phyloP scores from a whole-genome alignment of 305 asterid genomes.

The Solanum hybrid region DNA sequence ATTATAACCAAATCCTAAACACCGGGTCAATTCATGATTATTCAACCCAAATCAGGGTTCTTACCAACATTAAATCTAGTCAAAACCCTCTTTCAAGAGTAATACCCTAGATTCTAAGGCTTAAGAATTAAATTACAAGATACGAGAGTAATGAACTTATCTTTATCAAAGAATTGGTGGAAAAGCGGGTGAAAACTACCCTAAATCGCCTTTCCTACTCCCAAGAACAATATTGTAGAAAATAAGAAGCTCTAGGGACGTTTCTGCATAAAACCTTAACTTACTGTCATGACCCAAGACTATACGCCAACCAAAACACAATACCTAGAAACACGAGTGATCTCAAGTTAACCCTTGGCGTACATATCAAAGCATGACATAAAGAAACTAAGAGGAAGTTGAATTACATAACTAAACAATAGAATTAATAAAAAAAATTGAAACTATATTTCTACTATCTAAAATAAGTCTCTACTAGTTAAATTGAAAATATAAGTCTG shows the following conservation, averaged over 20 bases:
- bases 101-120: neutral
- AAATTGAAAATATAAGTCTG: no score
- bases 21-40: neutral
- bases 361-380: neutral
- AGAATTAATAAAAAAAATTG: no score
- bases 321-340: neutral
- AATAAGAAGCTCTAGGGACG: neutral
- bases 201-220: neutral
- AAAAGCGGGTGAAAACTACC: neutral
- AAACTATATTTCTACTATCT: no score
- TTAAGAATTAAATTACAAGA: neutral
- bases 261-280: neutral
- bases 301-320: fast-evolving
- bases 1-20: neutral
- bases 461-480: neutral
- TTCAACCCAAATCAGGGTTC: neutral
- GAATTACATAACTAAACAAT: neutral
- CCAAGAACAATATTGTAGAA: neutral
- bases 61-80: neutral
- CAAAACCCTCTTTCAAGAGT: neutral
- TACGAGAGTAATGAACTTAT: neutral
- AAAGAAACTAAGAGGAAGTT: neutral
- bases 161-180: neutral
- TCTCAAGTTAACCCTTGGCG: neutral
- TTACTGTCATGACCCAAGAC: neutral